phyloP scores from a whole-genome alignment of 139 green algal species.

The Tetratostichococcus sp. region DNA sequence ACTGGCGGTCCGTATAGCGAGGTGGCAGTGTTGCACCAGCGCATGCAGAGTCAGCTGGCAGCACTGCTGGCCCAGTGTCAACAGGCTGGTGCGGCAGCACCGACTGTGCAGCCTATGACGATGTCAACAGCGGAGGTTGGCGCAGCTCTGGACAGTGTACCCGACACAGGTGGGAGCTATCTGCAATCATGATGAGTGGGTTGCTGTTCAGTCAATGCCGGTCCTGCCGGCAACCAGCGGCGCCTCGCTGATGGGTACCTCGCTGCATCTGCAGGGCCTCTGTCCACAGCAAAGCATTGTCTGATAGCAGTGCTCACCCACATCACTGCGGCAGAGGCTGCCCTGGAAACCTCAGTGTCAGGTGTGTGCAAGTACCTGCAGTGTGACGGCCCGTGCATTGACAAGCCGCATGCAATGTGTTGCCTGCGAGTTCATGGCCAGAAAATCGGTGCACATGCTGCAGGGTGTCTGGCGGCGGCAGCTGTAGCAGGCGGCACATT shows the following conservation, averaged over 20 bases:
- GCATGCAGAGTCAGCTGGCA: conserved; percentile 57
- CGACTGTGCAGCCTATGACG: neutral
- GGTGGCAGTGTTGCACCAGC: conserved; percentile 33
- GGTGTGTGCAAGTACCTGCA: no score
- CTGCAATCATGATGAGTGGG: no score
- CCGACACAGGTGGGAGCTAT: no score
- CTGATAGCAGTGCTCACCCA: no score
- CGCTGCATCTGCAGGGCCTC: no score
- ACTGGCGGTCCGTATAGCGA: conserved; percentile 43
- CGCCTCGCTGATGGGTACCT: no score
- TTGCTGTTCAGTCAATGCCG: no score
- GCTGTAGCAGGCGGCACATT: conserved; percentile 49
- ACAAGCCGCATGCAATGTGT: no score
- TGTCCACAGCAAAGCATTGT: no score
- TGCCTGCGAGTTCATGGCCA: neutral
- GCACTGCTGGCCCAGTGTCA: conserved; percentile 22
- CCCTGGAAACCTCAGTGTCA: neutral
- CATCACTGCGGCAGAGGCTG: no score
- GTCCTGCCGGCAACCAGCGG: no score
- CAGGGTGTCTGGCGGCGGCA: neutral
- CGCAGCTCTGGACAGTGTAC: neutral
- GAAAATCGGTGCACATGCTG: neutral
- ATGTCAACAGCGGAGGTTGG: neutral
- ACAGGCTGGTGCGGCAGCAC: neutral
- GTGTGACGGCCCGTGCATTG: no score